Evolutionary conservation across 345 rosid species (phyloP), one percentile per base, ranked within the genome.

Genomic region (Excoecaria agallocha): DNA sequence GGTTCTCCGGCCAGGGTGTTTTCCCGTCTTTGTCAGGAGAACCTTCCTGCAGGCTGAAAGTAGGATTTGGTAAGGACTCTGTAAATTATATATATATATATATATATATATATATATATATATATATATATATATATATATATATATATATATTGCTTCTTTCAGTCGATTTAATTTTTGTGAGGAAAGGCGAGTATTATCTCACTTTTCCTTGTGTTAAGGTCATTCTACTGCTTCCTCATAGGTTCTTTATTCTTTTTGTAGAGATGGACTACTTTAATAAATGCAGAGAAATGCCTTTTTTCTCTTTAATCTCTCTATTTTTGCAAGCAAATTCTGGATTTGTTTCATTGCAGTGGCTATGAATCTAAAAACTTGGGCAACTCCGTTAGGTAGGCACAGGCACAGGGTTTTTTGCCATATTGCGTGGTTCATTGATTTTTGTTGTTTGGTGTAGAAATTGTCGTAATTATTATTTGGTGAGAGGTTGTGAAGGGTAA

Each of bases 1-100:
- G 89, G 85, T 80, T 85, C 89, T 82, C 79, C 3, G 66, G 87
- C 84, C 84, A 48, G 78, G 81, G 84, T 82, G 70, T 80, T 84
- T 84, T 82, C 78, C 77, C 76, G 71, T 75, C 86, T 71, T 75
- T 76, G 90, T 85, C 85, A 76, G 83, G 82, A 73, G 87, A 84
- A 75, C 84, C 86, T 71, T 71, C 80, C 79, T 75, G 84, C 81
- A 69, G 80, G 79, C 86, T 70, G 79, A 77, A 79, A 71, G 75
- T 80, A 74, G 86, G 74, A 50, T 76, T 57, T 78, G 84, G 74
- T 64, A 63, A 80, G 73, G 48, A 62, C 63, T 43, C 35, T 74
- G 91, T 88, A 88, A 78, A 84, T 83, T 48, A 71, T 22, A 62
- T 55, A 7, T 16, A n/a, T n/a, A n/a, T n/a, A n/a, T n/a, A n/a